These are phyloP conservation scores for Tylopilus intermedius DNA, from an alignment of 768 basidiomycete species.

Conservation along the genomic window DNA sequence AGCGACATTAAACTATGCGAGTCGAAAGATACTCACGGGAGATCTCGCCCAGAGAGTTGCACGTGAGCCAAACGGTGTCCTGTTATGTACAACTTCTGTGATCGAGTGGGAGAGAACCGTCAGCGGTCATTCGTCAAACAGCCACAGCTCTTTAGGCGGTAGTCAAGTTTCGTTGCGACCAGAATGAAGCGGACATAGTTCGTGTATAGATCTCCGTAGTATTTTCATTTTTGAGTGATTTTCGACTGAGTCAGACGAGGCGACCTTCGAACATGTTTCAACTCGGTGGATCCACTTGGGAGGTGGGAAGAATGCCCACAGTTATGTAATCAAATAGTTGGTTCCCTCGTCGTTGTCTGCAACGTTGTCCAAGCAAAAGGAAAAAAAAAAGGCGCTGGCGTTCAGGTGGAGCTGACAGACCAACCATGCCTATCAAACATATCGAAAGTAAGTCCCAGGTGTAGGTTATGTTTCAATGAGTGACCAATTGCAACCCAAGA, in stretches of 20 bases:
- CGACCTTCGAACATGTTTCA: too few species aligned
- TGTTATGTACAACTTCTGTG: slow-evolving; percentile 6
- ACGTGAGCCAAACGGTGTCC: slow-evolving; percentile 9
- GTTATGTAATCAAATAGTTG: slow-evolving; percentile 27
- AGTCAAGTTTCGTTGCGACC: slow-evolving; percentile 3
- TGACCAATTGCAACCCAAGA: slow-evolving; percentile 38
- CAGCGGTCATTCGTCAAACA: slow-evolving; percentile 2
- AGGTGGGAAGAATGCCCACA: slow-evolving; percentile 9
- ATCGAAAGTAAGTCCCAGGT: slow-evolving; percentile 59
- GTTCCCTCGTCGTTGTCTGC: slow-evolving; percentile 15
- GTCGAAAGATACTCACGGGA: slow-evolving; percentile 15
- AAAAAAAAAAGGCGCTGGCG: slow-evolving; percentile 1
- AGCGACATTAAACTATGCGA: slow-evolving; percentile 14
- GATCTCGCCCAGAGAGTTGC: background rate
- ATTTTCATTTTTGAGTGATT: background rate
- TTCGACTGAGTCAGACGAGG: too few species aligned
- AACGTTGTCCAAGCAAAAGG: slow-evolving; percentile 18
- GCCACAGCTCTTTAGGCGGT: slow-evolving; percentile 3
- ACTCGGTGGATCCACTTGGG: background rate
- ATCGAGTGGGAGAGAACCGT: slow-evolving; percentile 7
- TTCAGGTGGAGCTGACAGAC: slow-evolving; percentile 9
- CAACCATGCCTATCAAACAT: slow-evolving; percentile 73
- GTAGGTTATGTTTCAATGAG: slow-evolving; percentile 37
- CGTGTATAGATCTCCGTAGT: background rate
- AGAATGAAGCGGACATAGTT: background rate